These are phyloP conservation scores for Tylopilus orsonianus DNA, from an alignment of 1,284 basidiomycete species.

Conservation along the genomic window DNA sequence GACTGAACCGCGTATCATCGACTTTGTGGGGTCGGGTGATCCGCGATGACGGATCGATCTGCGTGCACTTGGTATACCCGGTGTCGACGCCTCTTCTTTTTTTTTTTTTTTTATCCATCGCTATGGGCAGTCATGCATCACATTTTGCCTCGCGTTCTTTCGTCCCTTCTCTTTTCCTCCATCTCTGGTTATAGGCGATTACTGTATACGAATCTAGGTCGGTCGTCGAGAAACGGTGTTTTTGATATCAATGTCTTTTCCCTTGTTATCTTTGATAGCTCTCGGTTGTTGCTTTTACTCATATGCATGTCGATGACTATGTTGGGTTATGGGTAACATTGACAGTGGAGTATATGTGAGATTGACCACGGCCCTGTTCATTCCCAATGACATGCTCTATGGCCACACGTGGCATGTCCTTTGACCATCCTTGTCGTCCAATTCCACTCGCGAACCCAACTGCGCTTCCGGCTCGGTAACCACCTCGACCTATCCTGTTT, in stretches of 20 bases:
- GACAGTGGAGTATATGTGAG: no score
- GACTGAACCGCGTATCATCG: constrained; percentile 41
- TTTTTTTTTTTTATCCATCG: constrained; percentile 8
- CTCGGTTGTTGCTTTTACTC: no score
- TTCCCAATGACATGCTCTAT: no score
- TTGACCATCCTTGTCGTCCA: no score
- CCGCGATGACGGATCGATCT: constrained; percentile 1
- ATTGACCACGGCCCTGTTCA: no score
- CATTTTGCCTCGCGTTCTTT: background rate
- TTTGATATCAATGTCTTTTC: background rate
- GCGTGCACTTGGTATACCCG: constrained; percentile 2
- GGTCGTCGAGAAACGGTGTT: background rate
- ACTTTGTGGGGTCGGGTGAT: background rate
- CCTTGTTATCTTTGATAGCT: no score
- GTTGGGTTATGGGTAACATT: no score
- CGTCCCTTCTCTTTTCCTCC: background rate
- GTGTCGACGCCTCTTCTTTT: background rate
- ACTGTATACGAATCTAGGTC: constrained; percentile 24
- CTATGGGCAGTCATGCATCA: constrained; percentile 8
- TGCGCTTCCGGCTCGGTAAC: no score
- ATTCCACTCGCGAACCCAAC: no score
- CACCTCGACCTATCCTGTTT: no score
- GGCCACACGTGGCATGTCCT: no score
- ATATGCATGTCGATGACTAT: no score
- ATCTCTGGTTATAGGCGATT: constrained; percentile 1